Percentiles rank a stretch among this genome's conserved stretches.
These are phyloP conservation scores for Capronia americana DNA, from an alignment of 2,329 filamentous ascomycete species.

Conservation along the genomic window DNA sequence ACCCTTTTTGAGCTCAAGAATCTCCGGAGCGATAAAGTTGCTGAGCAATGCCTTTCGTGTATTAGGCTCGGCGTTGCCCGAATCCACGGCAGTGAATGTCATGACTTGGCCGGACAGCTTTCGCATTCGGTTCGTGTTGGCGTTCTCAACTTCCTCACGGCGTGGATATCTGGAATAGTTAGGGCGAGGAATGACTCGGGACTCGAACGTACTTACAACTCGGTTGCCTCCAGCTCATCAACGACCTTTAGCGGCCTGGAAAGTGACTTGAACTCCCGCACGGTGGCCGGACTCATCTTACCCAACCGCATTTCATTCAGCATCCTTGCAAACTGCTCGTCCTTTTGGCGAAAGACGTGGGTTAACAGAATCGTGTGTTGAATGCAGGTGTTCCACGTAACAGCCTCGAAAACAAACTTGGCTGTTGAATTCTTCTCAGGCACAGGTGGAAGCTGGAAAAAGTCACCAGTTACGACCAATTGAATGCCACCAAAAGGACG, in stretches of 20 bases:
- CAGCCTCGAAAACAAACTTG: conserved; percentile 92
- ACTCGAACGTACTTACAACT: conserved; percentile 63
- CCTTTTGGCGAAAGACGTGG: conserved; percentile 94
- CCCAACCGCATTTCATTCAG: conserved; percentile 97
- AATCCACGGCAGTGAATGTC: conserved; percentile 76
- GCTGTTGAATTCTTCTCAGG: conserved; percentile 75
- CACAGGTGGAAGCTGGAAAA: conserved; percentile 95
- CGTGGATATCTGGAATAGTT: conserved; percentile 73
- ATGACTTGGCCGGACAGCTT: conserved; percentile 71
- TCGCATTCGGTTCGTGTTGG: conserved; percentile 77
- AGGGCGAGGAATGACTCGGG: conserved; percentile 2
- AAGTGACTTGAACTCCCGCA: conserved; percentile 76
- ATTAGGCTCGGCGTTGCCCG: conserved; percentile 70
- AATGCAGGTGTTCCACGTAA: conserved; percentile 89
- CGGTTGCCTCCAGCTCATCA: conserved; percentile 81
- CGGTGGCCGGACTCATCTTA: conserved; percentile 75
- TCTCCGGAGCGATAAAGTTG: conserved; percentile 91
- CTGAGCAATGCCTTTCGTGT: conserved; percentile 77
- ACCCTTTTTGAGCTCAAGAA: conserved; percentile 82
- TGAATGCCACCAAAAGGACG: conserved; percentile 96
- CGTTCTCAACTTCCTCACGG: conserved; percentile 83
- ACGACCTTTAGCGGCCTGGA: conserved; percentile 73
- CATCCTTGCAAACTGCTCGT: conserved; percentile 89
- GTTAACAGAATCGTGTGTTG: conserved; percentile 95
- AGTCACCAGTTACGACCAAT: conserved; percentile 92